Base-by-base conservation (phyloP, 169 alveolate genomes). In the Cryptosporidium muris region DNA sequence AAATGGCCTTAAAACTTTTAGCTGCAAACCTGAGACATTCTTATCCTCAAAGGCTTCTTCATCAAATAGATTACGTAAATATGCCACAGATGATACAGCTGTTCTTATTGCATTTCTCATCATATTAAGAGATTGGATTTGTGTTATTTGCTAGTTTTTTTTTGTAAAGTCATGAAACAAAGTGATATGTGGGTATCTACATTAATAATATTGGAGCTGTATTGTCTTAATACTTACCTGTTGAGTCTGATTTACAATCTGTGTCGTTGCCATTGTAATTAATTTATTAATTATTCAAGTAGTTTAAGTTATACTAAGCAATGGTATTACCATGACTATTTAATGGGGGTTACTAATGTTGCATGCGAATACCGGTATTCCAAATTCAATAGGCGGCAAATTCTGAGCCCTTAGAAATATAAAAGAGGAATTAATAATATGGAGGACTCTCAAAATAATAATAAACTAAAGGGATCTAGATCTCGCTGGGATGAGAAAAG, bases 11-110 rank as follows among this genome's bases (percentile, higher is more conserved):
- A 90, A 67, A 7, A 81, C 90, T 51, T 90, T 90, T 53, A 90
- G 80, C 63, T 82, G 89, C 25, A 90, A 68, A 3, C 89, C 92
- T 43, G 89, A 89, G 37, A 90, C 85, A 81, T 80, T 80, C 60
- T 88, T 90, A 63, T 90, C 92, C 63, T 90, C 92, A 63, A 88
- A 90, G 3, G 92, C 92, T 38, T 63, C 88, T 81, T 90, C 92
- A 65, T 82, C 91, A 85, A 90, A 90, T 37, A 90, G 63, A 51
- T 90, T 85, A 34, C 92, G 49, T 60, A 90, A 90, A 63, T 90
- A 90, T 6, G 92, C 90, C 16, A 90, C 91, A 52, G 90, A 74
- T 49, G 91, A 88, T 34, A 90, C 90, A 42, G 91, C 92, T 6
- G 90, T 66, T 82, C 89, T 82, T 16, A 90, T 81, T 60, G 90